Evolutionary conservation across 2,329 filamentous ascomycete genomes (phyloP), one percentile per base, ranked within the genome.

Genomic region (Alternaria infectoria): DNA sequence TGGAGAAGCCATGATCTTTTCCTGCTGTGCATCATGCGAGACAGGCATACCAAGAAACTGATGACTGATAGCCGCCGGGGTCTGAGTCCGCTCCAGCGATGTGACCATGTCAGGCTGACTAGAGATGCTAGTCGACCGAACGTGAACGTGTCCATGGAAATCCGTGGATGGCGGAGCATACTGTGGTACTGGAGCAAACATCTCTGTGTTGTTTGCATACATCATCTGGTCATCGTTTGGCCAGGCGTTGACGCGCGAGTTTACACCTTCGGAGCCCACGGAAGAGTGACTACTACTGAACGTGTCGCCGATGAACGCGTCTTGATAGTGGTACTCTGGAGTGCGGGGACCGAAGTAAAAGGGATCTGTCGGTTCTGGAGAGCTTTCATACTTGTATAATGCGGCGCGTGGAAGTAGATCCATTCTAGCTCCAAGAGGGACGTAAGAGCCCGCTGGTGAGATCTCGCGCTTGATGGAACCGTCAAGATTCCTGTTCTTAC

Each of bases 401-500:
- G 70, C 62, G 28, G 75, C 74, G 32, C 76, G 73, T 49, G 77
- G 76, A 28, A 77, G 74, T 57, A 77, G 73, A 46, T 77, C 74
- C 25, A 75, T 68, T 54, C 71, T 69, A 40, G 73, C 65, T 40
- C 72, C 75, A 55, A 78, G 62, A 3, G 71, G 69, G 40, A 72
- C 74, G 57, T 70, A 76, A 8, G 75, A 75, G 62, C 73, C 76
- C 40, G 73, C 71, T 40, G 76, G 76, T 19, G 76, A 77, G 46
- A 76, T 72, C 44, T 77, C 76, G 49, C 77, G 75, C 65, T 75
- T 72, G 44, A 79, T 77, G 21, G 72, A 71, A 21, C 76, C 76
- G 55, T 79, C 77, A 49, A 75, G 70, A 49, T 78, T 78, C 59
- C 77, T 74, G 67, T 77, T 76, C 67, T 79, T 79, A 52, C 77